These are phyloP conservation scores for Cinchona pubescens DNA, from an alignment of 257 asterid species.

Conservation along the genomic window DNA sequence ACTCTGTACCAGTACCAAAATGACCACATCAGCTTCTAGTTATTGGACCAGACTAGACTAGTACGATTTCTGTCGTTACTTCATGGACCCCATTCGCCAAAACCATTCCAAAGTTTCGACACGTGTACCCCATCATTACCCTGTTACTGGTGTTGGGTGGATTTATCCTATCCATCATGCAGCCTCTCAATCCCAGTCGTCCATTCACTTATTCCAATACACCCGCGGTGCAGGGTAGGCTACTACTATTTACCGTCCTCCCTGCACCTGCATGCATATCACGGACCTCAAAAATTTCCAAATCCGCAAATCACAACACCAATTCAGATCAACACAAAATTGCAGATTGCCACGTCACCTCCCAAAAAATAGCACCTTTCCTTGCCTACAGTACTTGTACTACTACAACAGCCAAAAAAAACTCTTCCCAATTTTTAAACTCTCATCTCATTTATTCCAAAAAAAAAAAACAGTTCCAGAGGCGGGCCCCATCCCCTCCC, in stretches of 20 bases:
- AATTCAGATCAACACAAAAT: not conserved
- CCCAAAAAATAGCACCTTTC: not conserved
- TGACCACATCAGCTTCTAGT: not conserved
- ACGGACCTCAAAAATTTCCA: slow-evolving; percentile 3
- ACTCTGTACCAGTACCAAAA: not conserved
- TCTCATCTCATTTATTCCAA: too few relatives aligned
- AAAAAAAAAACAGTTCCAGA: too few relatives aligned
- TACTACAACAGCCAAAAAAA: too few relatives aligned
- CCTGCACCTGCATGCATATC: not conserved
- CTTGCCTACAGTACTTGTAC: too few relatives aligned
- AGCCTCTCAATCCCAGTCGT: too few relatives aligned
- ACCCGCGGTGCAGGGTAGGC: not conserved
- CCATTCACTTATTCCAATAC: not conserved
- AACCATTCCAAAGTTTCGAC: not conserved
- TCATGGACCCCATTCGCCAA: not conserved
- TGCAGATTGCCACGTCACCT: not conserved
- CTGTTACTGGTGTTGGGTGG: too few relatives aligned
- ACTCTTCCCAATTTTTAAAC: not conserved
- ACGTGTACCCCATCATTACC: not conserved
- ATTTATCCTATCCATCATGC: too few relatives aligned
- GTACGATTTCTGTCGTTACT: not conserved
- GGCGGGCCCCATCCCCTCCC: too few relatives aligned
- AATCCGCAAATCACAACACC: not conserved
- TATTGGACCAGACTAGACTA: too few relatives aligned
- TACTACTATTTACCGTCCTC: not conserved